Conservation (phyloP, 257 asterid genomes). For the Gentiana straminea region DNA sequence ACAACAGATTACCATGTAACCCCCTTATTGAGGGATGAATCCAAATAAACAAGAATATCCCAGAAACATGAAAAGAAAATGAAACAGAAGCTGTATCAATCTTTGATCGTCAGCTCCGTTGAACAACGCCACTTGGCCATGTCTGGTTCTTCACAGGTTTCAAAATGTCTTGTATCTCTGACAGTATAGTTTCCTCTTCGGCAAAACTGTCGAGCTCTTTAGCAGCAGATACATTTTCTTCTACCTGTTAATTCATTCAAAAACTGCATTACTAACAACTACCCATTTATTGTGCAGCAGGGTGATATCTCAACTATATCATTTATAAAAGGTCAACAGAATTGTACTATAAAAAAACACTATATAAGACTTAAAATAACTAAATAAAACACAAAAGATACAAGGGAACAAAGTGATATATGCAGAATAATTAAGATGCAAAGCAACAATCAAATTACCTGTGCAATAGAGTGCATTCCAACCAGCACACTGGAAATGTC, state of each 20-base stretch:
- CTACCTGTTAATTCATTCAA: constrained; percentile 36
- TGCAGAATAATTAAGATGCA: no score
- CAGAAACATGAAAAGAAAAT: neutral
- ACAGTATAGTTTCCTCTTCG: constrained; percentile 43
- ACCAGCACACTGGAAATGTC: constrained; percentile 74
- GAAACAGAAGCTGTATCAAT: neutral
- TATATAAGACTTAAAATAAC: no score
- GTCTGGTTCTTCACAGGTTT: constrained; percentile 83
- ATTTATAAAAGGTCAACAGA: no score
- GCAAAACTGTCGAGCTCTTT: constrained; percentile 42
- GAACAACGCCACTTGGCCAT: constrained; percentile 90
- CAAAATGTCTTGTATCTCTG: constrained; percentile 53
- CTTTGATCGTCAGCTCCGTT: constrained; percentile 25
- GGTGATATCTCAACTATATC: no score
- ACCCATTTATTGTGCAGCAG: neutral
- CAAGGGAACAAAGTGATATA: no score
- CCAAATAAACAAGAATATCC: neutral
- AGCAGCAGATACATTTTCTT: constrained; percentile 77
- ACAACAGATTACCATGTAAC: no score
- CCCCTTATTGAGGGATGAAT: neutral
- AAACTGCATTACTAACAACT: neutral
- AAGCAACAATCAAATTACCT: constrained; percentile 28
- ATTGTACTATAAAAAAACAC: no score
- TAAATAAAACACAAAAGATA: no score
- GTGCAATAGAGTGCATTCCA: constrained; percentile 80